Evolutionary conservation across 192 early-diverging fungal genomes (phyloP), one percentile per base, ranked within the genome.

Genomic region (Coemansia sp.): DNA sequence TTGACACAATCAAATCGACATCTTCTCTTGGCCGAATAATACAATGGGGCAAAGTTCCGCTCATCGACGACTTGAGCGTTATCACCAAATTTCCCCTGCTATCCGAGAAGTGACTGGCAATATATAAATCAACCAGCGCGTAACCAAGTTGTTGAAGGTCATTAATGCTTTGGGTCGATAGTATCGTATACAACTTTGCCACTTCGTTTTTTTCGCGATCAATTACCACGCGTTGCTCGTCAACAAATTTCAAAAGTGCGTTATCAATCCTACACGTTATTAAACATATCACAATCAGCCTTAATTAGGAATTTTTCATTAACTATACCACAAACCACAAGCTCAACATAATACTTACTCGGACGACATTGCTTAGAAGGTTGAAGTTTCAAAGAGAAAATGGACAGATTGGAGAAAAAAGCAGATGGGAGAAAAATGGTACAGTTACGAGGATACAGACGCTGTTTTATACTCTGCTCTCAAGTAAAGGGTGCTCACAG

Each of bases 21-120:
- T 90, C 89, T 61, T 92, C 91, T 21, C 91, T 89, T 1, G 85
- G 74, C 4, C 84, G 74, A 29, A 91, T 63, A 38, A 77, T 73
- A 53, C 87, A 85, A 0, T 87, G 41, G 1, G 87, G 90, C 14
- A 91, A 70, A 9, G 70, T 59, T 0, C 75, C 78, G 21, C 79
- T 80, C 72, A 0, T 83, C 74, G 0, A 88, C 78, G 25, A 88
- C 89, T 4, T 88, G 69, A 17, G 87, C 87, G 14, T 89, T 63
- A 17, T 19, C 17, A 3, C 50, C 23, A 81, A 86, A 62, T 85
- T 83, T 21, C 88, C 90, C 17, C 89, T 88, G 8, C 87, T 66
- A 17, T 88, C 91, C 1, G 87, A 87, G 50, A 85, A 80, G 67
- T 85, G 83, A 6, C 68, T 68, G 22, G 80, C 80, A 16, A 90